phyloP scores from a whole-genome alignment of 2,329 filamentous ascomycete species.

The Penicillium hesseltinei region DNA sequence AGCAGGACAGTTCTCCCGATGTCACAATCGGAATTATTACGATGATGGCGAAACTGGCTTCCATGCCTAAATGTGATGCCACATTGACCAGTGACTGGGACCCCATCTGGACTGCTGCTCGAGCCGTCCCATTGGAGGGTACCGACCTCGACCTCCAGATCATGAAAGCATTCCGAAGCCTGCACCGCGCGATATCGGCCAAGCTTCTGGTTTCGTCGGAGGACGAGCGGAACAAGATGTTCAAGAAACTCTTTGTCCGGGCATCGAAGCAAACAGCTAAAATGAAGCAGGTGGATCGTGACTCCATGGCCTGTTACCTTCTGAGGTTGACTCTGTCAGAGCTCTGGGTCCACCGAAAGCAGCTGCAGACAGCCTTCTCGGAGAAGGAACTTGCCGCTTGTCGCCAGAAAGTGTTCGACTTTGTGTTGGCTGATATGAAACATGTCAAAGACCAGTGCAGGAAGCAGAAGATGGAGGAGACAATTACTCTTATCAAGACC shows the following conservation, averaged over 20 bases:
- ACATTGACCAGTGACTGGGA: slow-evolving; percentile 37
- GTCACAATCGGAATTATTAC: slow-evolving; percentile 35
- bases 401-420: slow-evolving; percentile 35
- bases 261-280: slow-evolving; percentile 32
- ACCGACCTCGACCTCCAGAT: slow-evolving; percentile 35
- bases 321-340: slow-evolving; percentile 36
- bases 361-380: slow-evolving; percentile 31
- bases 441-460: slow-evolving; percentile 35
- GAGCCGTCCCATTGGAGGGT: slow-evolving; percentile 33
- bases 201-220: slow-evolving; percentile 37
- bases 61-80: slow-evolving; percentile 41
- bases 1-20: slow-evolving; percentile 27
- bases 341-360: slow-evolving; percentile 33
- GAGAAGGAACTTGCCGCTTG: slow-evolving; percentile 31
- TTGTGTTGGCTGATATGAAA: slow-evolving; percentile 37
- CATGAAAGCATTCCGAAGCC: slow-evolving; percentile 38
- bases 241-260: slow-evolving; percentile 37
- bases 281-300: slow-evolving; percentile 31
- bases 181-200: slow-evolving; percentile 36
- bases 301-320: slow-evolving; percentile 40
- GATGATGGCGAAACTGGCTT: slow-evolving; percentile 41
- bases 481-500: slow-evolving; percentile 37
- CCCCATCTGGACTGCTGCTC: slow-evolving; percentile 38
- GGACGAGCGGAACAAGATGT: slow-evolving; percentile 33
- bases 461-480: slow-evolving; percentile 35